Evolutionary conservation across 495 filamentous ascomycete species (phyloP), one percentile per base, ranked within the genome.

Genomic region (Penicillium simplicissimum): DNA sequence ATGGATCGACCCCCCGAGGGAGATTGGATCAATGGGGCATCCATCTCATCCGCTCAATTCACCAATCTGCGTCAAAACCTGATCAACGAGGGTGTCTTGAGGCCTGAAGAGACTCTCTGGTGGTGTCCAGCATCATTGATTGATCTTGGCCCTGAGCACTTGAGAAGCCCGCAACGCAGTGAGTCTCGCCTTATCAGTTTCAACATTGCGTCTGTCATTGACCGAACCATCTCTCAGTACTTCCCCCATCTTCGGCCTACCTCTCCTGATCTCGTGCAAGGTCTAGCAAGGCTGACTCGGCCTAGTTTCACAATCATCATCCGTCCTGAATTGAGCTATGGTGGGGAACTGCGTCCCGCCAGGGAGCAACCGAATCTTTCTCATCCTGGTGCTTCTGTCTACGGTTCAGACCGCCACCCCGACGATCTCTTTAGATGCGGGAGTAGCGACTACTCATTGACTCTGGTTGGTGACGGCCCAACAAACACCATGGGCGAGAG

Each of bases 231-330:
- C 10, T 10, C 21, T 15, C 34, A 38, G 15, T 13, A 53, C 42
- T 59, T 34, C 42, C 38, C 47, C 15, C 19, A 52, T 13, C 17
- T 63, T 34, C 35, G 48, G 28, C 28, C 31, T 13, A 17, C 36
- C 28, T 47, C 56, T n/a, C 40, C 17, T 10, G 40, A 43, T 3
- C 19, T 43, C 40, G 8, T 28, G 11, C 33, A 63, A 0, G 14
- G 42, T 25, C 17, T n/a, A n/a, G 15, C 10, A 31, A 34, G 28
- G 11, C n/a, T 59, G 31, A 8, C 36, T 7, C 49, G 60, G 23
- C 60, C 60, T 38, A 54, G 37, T 36, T 45, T 63, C 11, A 59
- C 60, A 4, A 58, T 63, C 8, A 59, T 63, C n/a, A 59, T 63
- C 14, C 55, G 58, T 14, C 3, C 40, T 1, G 40, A 10, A 6